Percentiles rank a stretch among this genome's conserved stretches.
These are phyloP conservation scores for Triglochin maritima DNA, from an alignment of 106 monocot genomes.

Conservation along the genomic window DNA sequence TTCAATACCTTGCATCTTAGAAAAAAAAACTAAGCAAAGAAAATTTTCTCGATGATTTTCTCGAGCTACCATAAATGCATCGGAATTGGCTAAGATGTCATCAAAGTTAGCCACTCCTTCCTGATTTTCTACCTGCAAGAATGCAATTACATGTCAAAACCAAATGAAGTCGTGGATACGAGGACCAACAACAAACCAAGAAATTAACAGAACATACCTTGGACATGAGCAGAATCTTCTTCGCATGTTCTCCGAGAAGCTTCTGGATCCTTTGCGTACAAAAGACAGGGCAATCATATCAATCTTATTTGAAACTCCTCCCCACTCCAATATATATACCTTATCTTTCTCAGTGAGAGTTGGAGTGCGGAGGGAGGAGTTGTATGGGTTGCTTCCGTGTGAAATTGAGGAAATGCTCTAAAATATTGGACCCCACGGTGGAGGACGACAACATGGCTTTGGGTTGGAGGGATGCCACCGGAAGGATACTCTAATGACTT, in stretches of 20 bases:
- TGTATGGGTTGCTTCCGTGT: too few species aligned
- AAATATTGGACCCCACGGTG: too few species aligned
- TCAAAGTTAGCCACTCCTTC: conserved; percentile 51
- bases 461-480: too few species aligned
- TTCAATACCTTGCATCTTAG: too few species aligned
- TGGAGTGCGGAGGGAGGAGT: too few species aligned
- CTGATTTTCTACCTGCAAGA: conserved; percentile 41
- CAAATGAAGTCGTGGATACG: background rate
- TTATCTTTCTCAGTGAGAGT: conserved; percentile 79
- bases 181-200: too few species aligned
- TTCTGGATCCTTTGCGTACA: conserved; percentile 66
- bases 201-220: conserved; percentile 29
- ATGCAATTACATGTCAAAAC: background rate
- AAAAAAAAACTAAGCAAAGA: conserved; percentile 18
- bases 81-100: conserved; percentile 34
- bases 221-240: conserved; percentile 70
- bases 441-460: too few species aligned
- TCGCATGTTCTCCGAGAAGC: conserved; percentile 58
- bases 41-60: conserved; percentile 49
- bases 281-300: conserved; percentile 86
- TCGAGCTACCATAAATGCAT: conserved; percentile 48
- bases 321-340: conserved; percentile 74
- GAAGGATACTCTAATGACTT: too few species aligned
- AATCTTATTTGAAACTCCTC: conserved; percentile 67
- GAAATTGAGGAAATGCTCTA: too few species aligned